Evolutionary conservation across 306 rosid genomes (phyloP).

Genomic region (Lupinus albus): DNA sequence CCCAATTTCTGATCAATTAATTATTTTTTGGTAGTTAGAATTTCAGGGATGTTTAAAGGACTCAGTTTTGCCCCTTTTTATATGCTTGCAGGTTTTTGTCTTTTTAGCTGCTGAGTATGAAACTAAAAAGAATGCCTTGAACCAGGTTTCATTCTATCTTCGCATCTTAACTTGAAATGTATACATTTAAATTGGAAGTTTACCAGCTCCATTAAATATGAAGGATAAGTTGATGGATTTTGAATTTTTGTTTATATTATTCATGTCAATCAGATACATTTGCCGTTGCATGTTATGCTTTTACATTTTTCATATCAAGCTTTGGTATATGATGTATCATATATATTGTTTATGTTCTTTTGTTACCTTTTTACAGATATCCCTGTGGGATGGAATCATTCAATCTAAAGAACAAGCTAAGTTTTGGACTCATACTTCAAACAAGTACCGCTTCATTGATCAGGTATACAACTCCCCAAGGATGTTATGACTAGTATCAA

Average conservation of each 20-base stretch:
- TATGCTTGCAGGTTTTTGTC: conserved; percentile 76
- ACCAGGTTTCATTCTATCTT: conserved; percentile 62
- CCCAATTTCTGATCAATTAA: conserved; percentile 14
- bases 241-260: conserved; percentile 16
- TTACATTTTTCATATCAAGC: not conserved
- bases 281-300: conserved; percentile 25
- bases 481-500: conserved; percentile 12
- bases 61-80: conserved; percentile 35
- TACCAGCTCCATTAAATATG: not conserved
- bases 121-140: conserved; percentile 77
- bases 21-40: conserved; percentile 15
- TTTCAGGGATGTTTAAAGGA: conserved; percentile 17
- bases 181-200: conserved; percentile 2
- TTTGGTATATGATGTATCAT: conserved; percentile 7
- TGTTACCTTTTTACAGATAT: conserved; percentile 58
- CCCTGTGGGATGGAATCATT: conserved; percentile 94
- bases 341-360: conserved; percentile 25
- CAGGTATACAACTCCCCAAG: conserved; percentile 54
- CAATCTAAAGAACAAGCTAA: conserved; percentile 80
- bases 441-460: conserved; percentile 83
- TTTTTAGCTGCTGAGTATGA: conserved; percentile 92
- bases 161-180: conserved; percentile 20
- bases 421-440: conserved; percentile 80
- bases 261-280: conserved; percentile 2
- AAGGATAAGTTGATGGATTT: conserved; percentile 18